phyloP scores from a whole-genome alignment of 1,139 yeast genomes.

The Magnusiomyces tetraspermus region DNA sequence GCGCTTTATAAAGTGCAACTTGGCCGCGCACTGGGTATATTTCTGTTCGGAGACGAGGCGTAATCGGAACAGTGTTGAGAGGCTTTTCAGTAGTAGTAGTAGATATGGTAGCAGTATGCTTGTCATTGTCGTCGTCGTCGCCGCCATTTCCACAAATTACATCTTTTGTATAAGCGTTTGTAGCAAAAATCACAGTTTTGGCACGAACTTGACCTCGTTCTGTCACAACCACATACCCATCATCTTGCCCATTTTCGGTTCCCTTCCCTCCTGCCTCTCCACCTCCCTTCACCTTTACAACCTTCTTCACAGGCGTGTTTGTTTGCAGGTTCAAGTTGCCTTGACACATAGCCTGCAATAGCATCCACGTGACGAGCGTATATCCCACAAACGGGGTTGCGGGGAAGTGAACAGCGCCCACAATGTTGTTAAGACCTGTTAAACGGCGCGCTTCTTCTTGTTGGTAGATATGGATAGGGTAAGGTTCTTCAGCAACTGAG shows the following conservation, averaged over 20 bases:
- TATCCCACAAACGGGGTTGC: slow-evolving; percentile 39
- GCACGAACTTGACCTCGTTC: slow-evolving; percentile 30
- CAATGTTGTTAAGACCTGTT: slow-evolving; percentile 17
- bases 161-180: slow-evolving; percentile 35
- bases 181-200: slow-evolving; percentile 33
- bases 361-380: slow-evolving; percentile 30
- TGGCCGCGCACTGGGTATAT: slow-evolving; percentile 26
- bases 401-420: slow-evolving; percentile 33
- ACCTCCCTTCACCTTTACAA: slow-evolving; percentile 21
- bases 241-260: slow-evolving; percentile 13
- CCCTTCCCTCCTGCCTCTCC: slow-evolving; percentile 9
- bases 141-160: background rate
- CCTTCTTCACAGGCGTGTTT: slow-evolving; percentile 29
- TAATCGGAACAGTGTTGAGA: background rate
- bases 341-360: slow-evolving; percentile 27
- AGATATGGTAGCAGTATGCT: background rate
- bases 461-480: slow-evolving; percentile 12
- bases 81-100: background rate
- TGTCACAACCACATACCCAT: slow-evolving; percentile 25
- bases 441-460: slow-evolving; percentile 17
- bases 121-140: background rate
- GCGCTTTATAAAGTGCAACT: slow-evolving; percentile 16
- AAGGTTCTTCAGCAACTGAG: slow-evolving; percentile 9
- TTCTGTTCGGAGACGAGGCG: slow-evolving; percentile 6
- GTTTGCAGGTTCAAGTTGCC: slow-evolving; percentile 36